A percentile compares a stretch with the other conserved stretches of the same genome.
These are phyloP conservation scores for Westerdykella aurantiaca DNA, from an alignment of 2,329 filamentous ascomycete genomes.

Conservation along the genomic window DNA sequence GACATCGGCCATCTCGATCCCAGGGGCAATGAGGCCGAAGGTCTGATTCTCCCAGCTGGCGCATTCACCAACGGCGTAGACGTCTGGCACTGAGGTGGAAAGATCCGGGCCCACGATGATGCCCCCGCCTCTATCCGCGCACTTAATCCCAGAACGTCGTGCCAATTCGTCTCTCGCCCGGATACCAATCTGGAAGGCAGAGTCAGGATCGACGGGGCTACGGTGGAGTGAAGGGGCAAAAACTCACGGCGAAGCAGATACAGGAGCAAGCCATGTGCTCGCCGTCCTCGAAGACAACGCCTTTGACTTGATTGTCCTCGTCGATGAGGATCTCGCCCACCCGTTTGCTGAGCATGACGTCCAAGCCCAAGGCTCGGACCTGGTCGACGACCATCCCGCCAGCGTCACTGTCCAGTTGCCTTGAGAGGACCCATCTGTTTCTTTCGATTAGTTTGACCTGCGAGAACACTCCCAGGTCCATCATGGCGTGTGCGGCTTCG, in stretches of 20 bases:
- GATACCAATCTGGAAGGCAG: conserved; percentile 60
- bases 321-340: conserved; percentile 68
- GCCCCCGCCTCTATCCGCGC: conserved; percentile 67
- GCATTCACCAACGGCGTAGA: conserved; percentile 88
- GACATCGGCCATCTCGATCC: conserved; percentile 88
- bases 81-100: conserved; percentile 62
- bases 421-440: conserved; percentile 73
- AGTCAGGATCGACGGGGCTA: neutral
- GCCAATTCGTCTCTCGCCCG: conserved; percentile 75
- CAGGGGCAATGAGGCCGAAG: conserved; percentile 82
- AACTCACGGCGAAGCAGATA: conserved; percentile 69
- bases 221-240: neutral
- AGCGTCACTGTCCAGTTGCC: conserved; percentile 77
- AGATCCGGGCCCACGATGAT: conserved; percentile 64
- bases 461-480: conserved; percentile 69
- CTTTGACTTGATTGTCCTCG: conserved; percentile 61
- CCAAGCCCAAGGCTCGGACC: conserved; percentile 69
- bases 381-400: conserved; percentile 78
- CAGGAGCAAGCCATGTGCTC: conserved; percentile 71
- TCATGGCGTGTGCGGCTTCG: conserved; percentile 88
- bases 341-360: conserved; percentile 70
- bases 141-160: conserved; percentile 61
- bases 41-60: conserved; percentile 84
- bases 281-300: conserved; percentile 75
- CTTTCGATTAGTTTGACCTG: conserved; percentile 75